Evolutionary conservation across 2,329 filamentous ascomycete genomes (phyloP), one percentile per base, ranked within the genome.

Genomic region (Pseudocercospora musae): DNA sequence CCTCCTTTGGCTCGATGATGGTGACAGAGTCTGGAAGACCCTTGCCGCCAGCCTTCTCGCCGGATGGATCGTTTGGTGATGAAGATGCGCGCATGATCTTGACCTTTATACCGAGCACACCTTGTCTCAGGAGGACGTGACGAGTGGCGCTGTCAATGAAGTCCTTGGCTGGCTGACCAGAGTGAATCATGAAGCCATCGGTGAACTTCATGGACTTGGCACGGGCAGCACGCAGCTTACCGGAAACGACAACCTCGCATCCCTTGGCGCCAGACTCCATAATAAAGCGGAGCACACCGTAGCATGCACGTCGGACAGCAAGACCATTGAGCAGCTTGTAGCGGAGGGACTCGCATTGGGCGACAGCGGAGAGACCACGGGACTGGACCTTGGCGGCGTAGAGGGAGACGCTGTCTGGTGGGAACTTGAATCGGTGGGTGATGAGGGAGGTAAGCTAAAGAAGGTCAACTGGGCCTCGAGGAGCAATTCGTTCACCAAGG

Each of bases 171-270:
- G 95, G 95, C 83, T 99, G 95, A 84, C 95, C 95, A 78, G 95
- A 99, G 91, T 99, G 95, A 85, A 99, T 99, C 95, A 99, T 99
- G 92, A 99, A 99, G 81, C 95, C 95, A 83, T 99, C 87, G 82
- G 95, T 99, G 90, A 99, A 99, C 90, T 99, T 99, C 95, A 99
- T 99, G 85, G 87, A 92, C 92, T 99, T 99, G 83, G 95, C 95
- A 87, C 95, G 92, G 78, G 95, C 95, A 81, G 95, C 95, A 79
- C 95, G 90, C 76, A 99, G 91, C 89, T 99, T 99, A 82, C 95
- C 95, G 74, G 92, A 97, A 74, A 99, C 95, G 79, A 99, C 95
- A 72, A 99, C 95, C 86, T 99, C 95, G 82, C 95, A 99, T 83
- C 95, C 95, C 91, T 99, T 99, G 82, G 95, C 95, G 78, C 95